These are phyloP conservation scores for Fraxinus americana DNA, from an alignment of 257 asterid species.

Conservation along the genomic window DNA sequence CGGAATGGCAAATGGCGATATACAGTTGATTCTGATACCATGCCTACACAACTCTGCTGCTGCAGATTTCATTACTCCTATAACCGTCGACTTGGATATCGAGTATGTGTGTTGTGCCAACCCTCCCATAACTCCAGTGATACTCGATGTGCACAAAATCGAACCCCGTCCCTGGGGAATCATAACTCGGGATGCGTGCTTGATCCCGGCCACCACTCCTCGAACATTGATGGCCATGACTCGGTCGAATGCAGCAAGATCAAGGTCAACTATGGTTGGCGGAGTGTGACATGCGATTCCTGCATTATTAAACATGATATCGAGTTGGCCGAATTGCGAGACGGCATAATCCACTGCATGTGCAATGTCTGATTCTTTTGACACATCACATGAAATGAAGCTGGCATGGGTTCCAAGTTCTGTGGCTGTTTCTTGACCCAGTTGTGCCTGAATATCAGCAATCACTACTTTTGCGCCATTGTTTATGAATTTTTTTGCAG, in stretches of 20 bases:
- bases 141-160: slow-evolving; percentile 82
- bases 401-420: slow-evolving; percentile 67
- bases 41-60: slow-evolving; percentile 65
- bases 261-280: slow-evolving; percentile 62
- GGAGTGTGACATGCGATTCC: slow-evolving; percentile 85
- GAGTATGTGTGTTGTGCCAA: slow-evolving; percentile 78
- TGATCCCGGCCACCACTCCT: slow-evolving; percentile 70
- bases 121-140: slow-evolving; percentile 79
- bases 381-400: slow-evolving; percentile 67
- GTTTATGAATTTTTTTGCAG: slow-evolving; percentile 65
- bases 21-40: slow-evolving; percentile 77
- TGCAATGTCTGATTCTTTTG: slow-evolving; percentile 63
- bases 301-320: slow-evolving; percentile 89
- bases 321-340: slow-evolving; percentile 60
- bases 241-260: slow-evolving; percentile 58
- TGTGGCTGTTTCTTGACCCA: slow-evolving; percentile 50
- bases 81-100: slow-evolving; percentile 62
- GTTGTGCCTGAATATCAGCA: slow-evolving; percentile 56
- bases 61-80: slow-evolving; percentile 61
- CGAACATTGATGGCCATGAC: slow-evolving; percentile 80
- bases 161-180: slow-evolving; percentile 64
- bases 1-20: slow-evolving; percentile 86
- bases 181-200: slow-evolving; percentile 93
- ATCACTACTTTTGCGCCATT: slow-evolving; percentile 79
- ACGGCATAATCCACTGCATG: slow-evolving; percentile 64